Percentiles rank a stretch among this genome's conserved stretches.
These are phyloP conservation scores for Rhexocercosporidium sp. DNA, from an alignment of 2,329 filamentous ascomycete genomes.

Conservation along the genomic window DNA sequence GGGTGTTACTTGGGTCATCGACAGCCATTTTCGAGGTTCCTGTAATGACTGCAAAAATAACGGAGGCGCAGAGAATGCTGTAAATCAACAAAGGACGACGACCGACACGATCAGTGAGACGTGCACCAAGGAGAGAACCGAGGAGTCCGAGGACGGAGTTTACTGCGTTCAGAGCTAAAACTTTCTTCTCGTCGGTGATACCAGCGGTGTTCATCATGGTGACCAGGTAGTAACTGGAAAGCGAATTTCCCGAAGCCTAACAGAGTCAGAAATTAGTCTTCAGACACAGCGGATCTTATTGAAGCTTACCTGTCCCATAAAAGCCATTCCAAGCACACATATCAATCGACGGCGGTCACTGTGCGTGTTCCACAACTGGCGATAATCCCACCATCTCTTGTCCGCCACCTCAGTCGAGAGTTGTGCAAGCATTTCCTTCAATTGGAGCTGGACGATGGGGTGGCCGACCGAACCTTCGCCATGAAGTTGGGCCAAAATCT, in stretches of 20 bases:
- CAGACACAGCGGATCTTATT: no score
- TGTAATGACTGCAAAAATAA: constrained; percentile 55
- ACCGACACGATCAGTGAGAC: constrained; percentile 36
- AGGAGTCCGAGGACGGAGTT: constrained; percentile 43
- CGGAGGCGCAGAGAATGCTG: constrained; percentile 51
- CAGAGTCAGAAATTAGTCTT: not conserved
- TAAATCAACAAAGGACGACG: constrained; percentile 50
- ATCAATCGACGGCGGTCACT: constrained; percentile 30
- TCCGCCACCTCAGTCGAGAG: constrained; percentile 32
- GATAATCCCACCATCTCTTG: constrained; percentile 38
- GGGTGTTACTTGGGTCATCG: constrained; percentile 20
- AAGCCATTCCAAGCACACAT: constrained; percentile 35
- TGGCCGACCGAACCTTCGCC: constrained; percentile 46
- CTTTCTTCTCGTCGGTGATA: constrained; percentile 46
- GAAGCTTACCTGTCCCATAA: constrained; percentile 32
- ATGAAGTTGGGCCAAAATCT: constrained; percentile 61
- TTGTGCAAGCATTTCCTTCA: constrained; percentile 32
- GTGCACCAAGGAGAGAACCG: constrained; percentile 38
- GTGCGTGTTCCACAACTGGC: constrained; percentile 31
- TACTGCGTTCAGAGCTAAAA: constrained; percentile 49
- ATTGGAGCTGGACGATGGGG: constrained; percentile 32
- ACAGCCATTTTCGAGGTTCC: constrained; percentile 50
- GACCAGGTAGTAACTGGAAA: constrained; percentile 36
- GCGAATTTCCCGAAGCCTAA: constrained; percentile 39
- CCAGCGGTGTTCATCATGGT: constrained; percentile 35